Evolutionary conservation across 345 rosid species (phyloP).

Genomic region (Ceriops decandra): DNA sequence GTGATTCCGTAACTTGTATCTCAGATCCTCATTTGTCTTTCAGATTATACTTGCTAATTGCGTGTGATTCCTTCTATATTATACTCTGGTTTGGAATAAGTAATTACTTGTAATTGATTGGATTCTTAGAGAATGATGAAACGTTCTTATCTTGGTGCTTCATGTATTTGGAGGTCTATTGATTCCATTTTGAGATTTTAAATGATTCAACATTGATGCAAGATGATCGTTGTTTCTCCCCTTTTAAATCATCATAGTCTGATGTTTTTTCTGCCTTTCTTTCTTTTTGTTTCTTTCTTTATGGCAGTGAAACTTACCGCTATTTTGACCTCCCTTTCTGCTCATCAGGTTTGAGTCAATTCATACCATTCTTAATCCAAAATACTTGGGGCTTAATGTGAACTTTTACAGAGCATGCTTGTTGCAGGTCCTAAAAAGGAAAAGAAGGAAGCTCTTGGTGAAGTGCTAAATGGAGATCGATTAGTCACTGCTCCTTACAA

Average conservation of each 20-base stretch:
- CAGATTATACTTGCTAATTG: too few relatives aligned
- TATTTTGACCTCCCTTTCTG: conserved; percentile 84
- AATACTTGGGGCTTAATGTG: background rate
- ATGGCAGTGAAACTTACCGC: conserved; percentile 76
- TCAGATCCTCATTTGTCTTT: too few relatives aligned
- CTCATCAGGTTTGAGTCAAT: conserved; percentile 42
- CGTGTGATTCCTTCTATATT: too few relatives aligned
- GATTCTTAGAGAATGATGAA: too few relatives aligned
- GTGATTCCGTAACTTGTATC: too few relatives aligned
- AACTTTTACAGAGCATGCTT: background rate
- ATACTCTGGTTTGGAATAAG: too few relatives aligned
- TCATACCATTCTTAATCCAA: background rate
- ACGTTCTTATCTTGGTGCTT: too few relatives aligned
- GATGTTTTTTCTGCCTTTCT: background rate
- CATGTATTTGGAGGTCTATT: too few relatives aligned
- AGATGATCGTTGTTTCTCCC: background rate
- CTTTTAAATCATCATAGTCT: background rate
- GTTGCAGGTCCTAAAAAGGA: conserved; percentile 57
- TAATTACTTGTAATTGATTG: too few relatives aligned
- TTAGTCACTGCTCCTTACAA: conserved; percentile 83
- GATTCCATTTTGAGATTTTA: too few relatives aligned
- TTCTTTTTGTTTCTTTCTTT: background rate
- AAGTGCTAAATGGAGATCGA: conserved; percentile 81
- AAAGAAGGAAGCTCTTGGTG: conserved; percentile 90
- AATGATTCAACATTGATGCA: too few relatives aligned